Evolutionary conservation across 345 rosid species (phyloP).

Genomic region (Cardamine occulta): DNA sequence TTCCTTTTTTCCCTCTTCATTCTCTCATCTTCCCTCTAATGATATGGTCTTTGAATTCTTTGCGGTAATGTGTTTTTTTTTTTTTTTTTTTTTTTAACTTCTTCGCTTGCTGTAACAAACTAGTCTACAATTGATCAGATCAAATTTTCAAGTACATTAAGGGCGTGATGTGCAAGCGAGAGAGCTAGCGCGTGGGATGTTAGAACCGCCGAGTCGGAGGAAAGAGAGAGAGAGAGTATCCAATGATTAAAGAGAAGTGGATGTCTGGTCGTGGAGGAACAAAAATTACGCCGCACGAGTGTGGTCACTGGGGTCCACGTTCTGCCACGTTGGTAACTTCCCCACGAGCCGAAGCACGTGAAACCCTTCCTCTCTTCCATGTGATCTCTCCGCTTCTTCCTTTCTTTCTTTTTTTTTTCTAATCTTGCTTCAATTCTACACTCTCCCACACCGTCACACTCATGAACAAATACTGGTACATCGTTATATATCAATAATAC

Average conservation of each 20-base stretch:
- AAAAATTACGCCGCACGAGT: constrained; percentile 48
- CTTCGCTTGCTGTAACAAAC: neutral
- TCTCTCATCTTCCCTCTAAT: neutral
- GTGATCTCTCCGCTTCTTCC: constrained; percentile 33
- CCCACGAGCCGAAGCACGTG: constrained; percentile 38
- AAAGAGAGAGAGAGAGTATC: constrained; percentile 23
- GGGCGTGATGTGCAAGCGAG: constrained; percentile 27
- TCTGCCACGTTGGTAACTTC: constrained; percentile 32
- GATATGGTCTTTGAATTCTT: neutral
- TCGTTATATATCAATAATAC: neutral
- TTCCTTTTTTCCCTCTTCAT: too few species aligned
- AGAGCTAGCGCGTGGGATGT: neutral
- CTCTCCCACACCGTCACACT: neutral
- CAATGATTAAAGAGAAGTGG: constrained; percentile 45
- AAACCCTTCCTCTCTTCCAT: constrained; percentile 26
- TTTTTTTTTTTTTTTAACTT: neutral
- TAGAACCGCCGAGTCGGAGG: neutral
- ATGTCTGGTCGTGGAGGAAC: constrained; percentile 46
- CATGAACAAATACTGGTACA: neutral
- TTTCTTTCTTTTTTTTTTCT: neutral
- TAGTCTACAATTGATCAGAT: neutral
- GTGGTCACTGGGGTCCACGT: constrained; percentile 39
- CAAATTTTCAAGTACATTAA: neutral
- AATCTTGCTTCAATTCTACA: neutral
- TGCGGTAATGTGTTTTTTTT: neutral